Conservation (phyloP, 139 green algal genomes). For the Micractinium conductrix region DNA sequence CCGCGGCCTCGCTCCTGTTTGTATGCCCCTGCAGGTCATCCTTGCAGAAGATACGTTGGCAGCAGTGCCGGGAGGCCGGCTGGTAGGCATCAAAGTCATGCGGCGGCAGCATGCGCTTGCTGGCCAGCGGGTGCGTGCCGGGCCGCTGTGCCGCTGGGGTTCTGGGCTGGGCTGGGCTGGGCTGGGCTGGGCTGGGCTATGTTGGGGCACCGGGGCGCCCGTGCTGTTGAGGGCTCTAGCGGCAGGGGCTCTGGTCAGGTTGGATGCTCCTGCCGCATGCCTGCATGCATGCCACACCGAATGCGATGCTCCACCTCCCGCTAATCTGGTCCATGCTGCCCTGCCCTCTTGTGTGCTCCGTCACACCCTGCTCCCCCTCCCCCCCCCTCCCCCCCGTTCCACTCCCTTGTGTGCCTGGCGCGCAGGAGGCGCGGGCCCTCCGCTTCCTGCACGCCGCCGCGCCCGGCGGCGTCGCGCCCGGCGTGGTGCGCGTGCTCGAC, state of each 20-base stretch:
- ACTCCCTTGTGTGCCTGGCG: no score
- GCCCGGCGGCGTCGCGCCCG: background rate
- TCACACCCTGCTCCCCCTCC: background rate
- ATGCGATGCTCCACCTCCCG: no score
- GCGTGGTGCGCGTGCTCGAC: conserved; percentile 48
- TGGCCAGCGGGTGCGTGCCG: conserved; percentile 6
- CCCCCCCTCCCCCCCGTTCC: no score
- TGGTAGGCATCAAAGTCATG: conserved; percentile 60
- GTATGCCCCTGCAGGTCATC: conserved; percentile 54
- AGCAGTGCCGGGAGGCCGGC: background rate
- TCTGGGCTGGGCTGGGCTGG: background rate
- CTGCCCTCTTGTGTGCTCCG: no score
- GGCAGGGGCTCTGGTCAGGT: no score
- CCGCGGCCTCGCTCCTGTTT: background rate
- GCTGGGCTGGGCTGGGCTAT: background rate
- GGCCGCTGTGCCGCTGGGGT: background rate
- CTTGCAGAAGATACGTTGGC: conserved; percentile 72
- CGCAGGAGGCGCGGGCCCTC: conserved; percentile 48
- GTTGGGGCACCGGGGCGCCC: no score
- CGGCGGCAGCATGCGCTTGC: conserved; percentile 38
- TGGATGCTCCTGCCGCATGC: no score
- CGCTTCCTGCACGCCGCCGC: conserved; percentile 40
- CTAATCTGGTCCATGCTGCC: no score
- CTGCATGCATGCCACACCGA: no score
- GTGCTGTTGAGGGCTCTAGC: no score